Percentiles rank a stretch among this genome's conserved stretches.
Conservation (phyloP, 2,329 filamentous ascomycete species). For the Fonsecaea nubica region DNA sequence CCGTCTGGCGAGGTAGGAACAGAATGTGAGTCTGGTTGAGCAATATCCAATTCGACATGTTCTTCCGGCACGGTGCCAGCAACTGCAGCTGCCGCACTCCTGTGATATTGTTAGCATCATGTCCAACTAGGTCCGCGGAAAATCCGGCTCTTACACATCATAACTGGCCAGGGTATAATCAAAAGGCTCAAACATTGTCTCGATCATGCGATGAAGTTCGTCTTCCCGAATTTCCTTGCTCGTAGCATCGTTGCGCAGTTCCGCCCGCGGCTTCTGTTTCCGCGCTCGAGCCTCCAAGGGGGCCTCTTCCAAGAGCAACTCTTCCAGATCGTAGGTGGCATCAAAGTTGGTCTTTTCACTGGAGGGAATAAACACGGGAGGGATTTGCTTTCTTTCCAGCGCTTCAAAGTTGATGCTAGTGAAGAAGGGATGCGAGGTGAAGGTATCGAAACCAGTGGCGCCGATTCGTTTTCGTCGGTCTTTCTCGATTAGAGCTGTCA, state of each 20-base stretch:
- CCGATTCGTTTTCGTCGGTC: constrained; percentile 84
- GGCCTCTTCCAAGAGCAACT: constrained; percentile 90
- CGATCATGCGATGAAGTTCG: constrained; percentile 91
- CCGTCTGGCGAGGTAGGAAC: constrained; percentile 37
- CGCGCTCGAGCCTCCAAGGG: constrained; percentile 90
- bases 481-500: constrained; percentile 80
- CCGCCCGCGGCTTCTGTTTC: constrained; percentile 90
- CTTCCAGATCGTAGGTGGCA: constrained; percentile 95
- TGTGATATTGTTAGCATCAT: constrained; percentile 44
- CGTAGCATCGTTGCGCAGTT: constrained; percentile 90
- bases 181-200: constrained; percentile 90
- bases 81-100: constrained; percentile 41
- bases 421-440: constrained; percentile 90
- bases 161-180: constrained; percentile 89
- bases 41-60: constrained; percentile 31
- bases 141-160: constrained; percentile 64
- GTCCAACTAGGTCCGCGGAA: constrained; percentile 41
- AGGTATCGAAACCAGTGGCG: constrained; percentile 79
- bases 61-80: constrained; percentile 34
- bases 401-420: constrained; percentile 80
- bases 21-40: constrained; percentile 33
- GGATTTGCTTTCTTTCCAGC: constrained; percentile 83
- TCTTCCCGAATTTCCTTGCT: constrained; percentile 94
- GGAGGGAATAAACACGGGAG: constrained; percentile 89
- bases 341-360: constrained; percentile 99